phyloP scores from a whole-genome alignment of 768 basidiomycete genomes.

The Dendrothele bispora region DNA sequence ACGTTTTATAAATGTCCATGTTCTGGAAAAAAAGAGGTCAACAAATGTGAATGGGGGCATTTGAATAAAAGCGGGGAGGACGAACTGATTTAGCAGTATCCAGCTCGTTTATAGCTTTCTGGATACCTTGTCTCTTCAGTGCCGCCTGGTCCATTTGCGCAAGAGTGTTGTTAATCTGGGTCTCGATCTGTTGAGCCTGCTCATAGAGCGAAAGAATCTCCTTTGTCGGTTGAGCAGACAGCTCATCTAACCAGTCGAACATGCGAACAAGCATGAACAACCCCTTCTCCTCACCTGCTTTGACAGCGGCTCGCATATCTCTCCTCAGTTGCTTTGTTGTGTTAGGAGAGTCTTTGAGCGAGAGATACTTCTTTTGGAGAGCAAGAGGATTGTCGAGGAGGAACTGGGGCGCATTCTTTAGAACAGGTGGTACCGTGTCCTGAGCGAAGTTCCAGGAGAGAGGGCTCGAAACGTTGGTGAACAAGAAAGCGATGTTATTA shows the following conservation, averaged over 20 bases:
- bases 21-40: conserved; percentile 1
- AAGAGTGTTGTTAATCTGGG: conserved; percentile 10
- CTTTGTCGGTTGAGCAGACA: conserved; percentile 13
- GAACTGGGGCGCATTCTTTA: conserved; percentile 7
- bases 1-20: conserved; percentile 7
- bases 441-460: conserved; percentile 17
- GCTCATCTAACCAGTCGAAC: conserved; percentile 15
- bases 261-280: conserved; percentile 7
- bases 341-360: not conserved
- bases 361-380: conserved; percentile 8
- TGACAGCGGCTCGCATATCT: not conserved
- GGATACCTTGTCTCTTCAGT: conserved; percentile 10
- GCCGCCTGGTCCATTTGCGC: conserved; percentile 11
- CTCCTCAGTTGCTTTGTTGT: not conserved
- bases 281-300: conserved; percentile 6
- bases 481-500: conserved; percentile 25
- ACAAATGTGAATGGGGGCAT: not conserved
- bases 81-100: conserved; percentile 6
- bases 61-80: not conserved
- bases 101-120: conserved; percentile 1
- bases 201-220: conserved; percentile 10
- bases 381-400: conserved; percentile 15
- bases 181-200: conserved; percentile 12
- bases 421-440: conserved; percentile 13
- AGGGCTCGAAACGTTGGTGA: conserved; percentile 17